Conservation (phyloP, 805 yeast species). For the Lachancea sp. region DNA sequence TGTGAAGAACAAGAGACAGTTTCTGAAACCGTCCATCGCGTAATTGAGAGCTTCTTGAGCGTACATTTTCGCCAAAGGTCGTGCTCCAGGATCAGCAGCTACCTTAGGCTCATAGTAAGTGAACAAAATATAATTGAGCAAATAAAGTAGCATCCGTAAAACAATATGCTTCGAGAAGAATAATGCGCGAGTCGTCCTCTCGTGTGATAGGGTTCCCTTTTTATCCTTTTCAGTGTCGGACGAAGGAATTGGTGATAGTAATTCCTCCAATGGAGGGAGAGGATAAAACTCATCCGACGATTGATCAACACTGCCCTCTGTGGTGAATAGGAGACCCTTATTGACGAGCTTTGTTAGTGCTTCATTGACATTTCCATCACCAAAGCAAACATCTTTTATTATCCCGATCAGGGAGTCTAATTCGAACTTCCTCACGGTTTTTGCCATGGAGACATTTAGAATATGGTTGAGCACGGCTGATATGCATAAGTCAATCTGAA, state of each 20-base stretch:
- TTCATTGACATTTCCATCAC: constrained; percentile 26
- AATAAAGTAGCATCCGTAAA: constrained; percentile 43
- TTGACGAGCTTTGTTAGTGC: constrained; percentile 24
- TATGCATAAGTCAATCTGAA: constrained; percentile 40
- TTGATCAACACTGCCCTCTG: constrained; percentile 29
- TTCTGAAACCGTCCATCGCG: constrained; percentile 40
- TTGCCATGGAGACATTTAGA: constrained; percentile 30
- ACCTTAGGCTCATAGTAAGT: constrained; percentile 41
- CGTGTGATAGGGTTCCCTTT: constrained; percentile 35
- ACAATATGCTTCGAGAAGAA: constrained; percentile 36
- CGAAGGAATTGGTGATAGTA: constrained; percentile 16
- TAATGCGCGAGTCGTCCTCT: constrained; percentile 36
- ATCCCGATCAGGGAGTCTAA: constrained; percentile 35
- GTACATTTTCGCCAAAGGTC: constrained; percentile 33
- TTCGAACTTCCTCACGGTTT: constrained; percentile 39
- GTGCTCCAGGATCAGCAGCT: constrained; percentile 31
- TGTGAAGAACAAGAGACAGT: constrained; percentile 37
- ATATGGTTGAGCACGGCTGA: constrained; percentile 30
- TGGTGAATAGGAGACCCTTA: constrained; percentile 26
- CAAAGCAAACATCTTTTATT: constrained; percentile 31
- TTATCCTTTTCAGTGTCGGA: constrained; percentile 20
- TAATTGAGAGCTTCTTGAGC: constrained; percentile 39
- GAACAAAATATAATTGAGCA: constrained; percentile 44
- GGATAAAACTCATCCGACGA: constrained; percentile 29
- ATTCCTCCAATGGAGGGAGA: constrained; percentile 28